phyloP scores from a whole-genome alignment of 1,284 basidiomycete species.

The Serendipita sp. region DNA sequence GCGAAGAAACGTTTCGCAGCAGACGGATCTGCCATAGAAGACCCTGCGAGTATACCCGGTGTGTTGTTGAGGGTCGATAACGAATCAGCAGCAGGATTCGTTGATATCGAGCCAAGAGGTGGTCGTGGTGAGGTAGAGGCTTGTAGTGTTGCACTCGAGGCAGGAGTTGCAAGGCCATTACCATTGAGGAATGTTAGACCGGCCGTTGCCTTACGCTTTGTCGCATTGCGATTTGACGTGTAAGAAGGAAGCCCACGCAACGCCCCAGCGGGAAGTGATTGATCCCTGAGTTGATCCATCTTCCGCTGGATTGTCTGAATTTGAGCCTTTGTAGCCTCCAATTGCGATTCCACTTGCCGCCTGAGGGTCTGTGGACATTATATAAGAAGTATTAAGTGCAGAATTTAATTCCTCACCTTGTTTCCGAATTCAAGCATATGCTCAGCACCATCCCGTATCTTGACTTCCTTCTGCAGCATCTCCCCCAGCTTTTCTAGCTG shows the following conservation, averaged over 20 bases:
- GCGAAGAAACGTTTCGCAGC: slow-evolving; percentile 1
- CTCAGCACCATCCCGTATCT: neutral
- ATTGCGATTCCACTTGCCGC: slow-evolving; percentile 59
- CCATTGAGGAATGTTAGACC: neutral
- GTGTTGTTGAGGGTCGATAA: neutral
- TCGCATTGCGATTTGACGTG: neutral
- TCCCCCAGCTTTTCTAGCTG: neutral
- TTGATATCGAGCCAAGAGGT: neutral
- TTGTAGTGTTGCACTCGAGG: slow-evolving; percentile 3
- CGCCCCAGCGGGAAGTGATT: slow-evolving; percentile 12
- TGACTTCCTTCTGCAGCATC: neutral
- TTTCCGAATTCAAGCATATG: neutral
- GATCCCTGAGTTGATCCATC: slow-evolving; percentile 43
- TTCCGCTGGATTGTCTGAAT: slow-evolving; percentile 50
- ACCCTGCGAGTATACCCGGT: neutral
- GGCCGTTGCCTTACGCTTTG: neutral
- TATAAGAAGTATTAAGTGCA: no score
- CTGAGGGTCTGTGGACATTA: slow-evolving; percentile 37
- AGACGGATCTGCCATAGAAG: neutral
- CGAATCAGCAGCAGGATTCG: neutral
- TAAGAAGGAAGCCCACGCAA: neutral
- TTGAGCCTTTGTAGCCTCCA: slow-evolving; percentile 54
- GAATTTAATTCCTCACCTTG: neutral
- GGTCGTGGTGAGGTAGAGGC: neutral
- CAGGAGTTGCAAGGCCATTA: neutral